Evolutionary conservation across 371 early-diverging fungal species (phyloP).

Genomic region (Mucor piriformis): DNA sequence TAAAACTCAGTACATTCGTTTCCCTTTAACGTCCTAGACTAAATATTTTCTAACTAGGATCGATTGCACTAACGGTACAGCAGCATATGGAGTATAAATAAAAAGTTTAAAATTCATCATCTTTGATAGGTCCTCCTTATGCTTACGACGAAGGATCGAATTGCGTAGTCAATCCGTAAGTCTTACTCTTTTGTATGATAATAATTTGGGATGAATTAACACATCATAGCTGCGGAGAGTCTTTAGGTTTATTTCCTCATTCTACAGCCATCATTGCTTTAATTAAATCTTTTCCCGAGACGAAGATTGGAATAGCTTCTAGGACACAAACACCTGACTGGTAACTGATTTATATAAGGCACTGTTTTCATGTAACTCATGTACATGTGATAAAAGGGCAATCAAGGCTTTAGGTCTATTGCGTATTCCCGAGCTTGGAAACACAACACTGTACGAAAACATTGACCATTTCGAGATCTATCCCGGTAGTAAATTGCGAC

Average conservation of each 20-base stretch:
- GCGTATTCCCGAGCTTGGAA: slow-evolving; percentile 29
- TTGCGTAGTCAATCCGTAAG: slow-evolving; percentile 19
- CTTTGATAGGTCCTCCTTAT: slow-evolving; percentile 31
- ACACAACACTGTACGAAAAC: slow-evolving; percentile 27
- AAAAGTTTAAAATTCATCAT: neutral
- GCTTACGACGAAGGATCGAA: slow-evolving; percentile 20
- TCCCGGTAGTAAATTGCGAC: slow-evolving; percentile 46
- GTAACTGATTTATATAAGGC: slow-evolving; percentile 22
- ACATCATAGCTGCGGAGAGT: slow-evolving; percentile 31
- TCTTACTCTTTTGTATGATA: too few relatives aligned
- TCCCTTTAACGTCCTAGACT: neutral
- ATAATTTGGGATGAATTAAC: too few relatives aligned
- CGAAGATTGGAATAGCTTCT: slow-evolving; percentile 55
- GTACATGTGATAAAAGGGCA: slow-evolving; percentile 24
- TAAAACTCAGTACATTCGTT: slow-evolving; percentile 12
- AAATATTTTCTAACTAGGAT: slow-evolving; percentile 28
- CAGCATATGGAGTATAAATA: too few relatives aligned
- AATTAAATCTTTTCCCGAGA: slow-evolving; percentile 38
- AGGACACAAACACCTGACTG: slow-evolving; percentile 53
- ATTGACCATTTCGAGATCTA: slow-evolving; percentile 50
- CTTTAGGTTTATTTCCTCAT: slow-evolving; percentile 36
- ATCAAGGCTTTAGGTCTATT: slow-evolving; percentile 26
- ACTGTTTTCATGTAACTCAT: too few relatives aligned
- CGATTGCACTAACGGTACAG: slow-evolving; percentile 40
- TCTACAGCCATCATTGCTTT: slow-evolving; percentile 41